Evolutionary conservation across 768 basidiomycete species (phyloP).

Genomic region (Lyophyllum semitale): DNA sequence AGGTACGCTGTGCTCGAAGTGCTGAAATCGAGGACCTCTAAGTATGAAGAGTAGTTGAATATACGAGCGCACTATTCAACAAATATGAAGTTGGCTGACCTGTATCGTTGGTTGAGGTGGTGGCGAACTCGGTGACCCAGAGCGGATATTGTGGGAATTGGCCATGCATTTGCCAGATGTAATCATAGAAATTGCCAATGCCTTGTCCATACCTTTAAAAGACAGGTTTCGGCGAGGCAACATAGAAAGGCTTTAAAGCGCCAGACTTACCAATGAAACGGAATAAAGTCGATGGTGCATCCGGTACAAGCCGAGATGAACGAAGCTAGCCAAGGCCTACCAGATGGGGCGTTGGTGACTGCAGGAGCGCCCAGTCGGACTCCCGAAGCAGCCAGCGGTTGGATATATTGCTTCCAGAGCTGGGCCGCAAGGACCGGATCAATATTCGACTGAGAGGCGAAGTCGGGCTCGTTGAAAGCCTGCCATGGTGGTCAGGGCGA

Average conservation of each 20-base stretch:
- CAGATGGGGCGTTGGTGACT: slow-evolving; percentile 31
- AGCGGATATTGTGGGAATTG: slow-evolving; percentile 32
- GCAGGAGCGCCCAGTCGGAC: slow-evolving; percentile 37
- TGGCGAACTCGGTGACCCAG: slow-evolving; percentile 38
- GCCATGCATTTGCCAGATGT: slow-evolving; percentile 33
- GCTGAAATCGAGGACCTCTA: slow-evolving; percentile 40
- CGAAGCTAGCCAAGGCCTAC: slow-evolving; percentile 31
- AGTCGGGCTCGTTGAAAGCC: slow-evolving; percentile 41
- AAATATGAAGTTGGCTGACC: slow-evolving; percentile 10
- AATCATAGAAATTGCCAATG: slow-evolving; percentile 32
- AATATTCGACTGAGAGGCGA: slow-evolving; percentile 33
- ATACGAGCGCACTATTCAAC: background rate
- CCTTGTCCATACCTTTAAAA: slow-evolving; percentile 31
- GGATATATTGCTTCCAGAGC: slow-evolving; percentile 37
- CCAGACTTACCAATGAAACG: slow-evolving; percentile 35
- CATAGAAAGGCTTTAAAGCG: background rate
- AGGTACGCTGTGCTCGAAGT: slow-evolving; percentile 42
- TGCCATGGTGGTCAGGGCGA: slow-evolving; percentile 6
- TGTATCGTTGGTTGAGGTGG: slow-evolving; percentile 16
- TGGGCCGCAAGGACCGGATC: slow-evolving; percentile 28
- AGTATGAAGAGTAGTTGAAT: background rate
- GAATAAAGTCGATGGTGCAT: slow-evolving; percentile 37
- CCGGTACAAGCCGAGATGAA: slow-evolving; percentile 35
- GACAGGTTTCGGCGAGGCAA: background rate
- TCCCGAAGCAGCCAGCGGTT: slow-evolving; percentile 31